Conservation (phyloP, 768 basidiomycete species). For the Trametes sanguinea region DNA sequence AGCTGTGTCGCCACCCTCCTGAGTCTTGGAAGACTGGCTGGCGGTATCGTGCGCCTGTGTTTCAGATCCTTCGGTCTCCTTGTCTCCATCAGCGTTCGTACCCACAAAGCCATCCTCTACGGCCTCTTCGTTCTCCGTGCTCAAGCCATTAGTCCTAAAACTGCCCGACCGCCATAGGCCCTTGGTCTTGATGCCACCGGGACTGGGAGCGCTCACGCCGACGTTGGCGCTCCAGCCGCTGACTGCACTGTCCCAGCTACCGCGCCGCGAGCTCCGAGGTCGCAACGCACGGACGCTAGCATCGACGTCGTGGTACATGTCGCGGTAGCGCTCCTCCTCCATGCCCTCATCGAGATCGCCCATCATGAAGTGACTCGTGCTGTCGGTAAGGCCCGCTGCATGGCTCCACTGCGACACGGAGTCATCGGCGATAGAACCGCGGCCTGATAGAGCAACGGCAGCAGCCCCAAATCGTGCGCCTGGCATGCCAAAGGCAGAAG, state of each 20-base stretch:
- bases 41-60: constrained; percentile 20
- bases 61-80: constrained; percentile 10
- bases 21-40: background rate
- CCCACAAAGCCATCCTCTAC: constrained; percentile 37
- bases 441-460: constrained; percentile 26
- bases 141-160: constrained; percentile 52
- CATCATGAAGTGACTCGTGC: constrained; percentile 64
- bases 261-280: constrained; percentile 80
- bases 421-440: constrained; percentile 46
- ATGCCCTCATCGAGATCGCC: constrained; percentile 41
- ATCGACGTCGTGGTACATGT: constrained; percentile 62
- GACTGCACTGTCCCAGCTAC: constrained; percentile 90
- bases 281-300: constrained; percentile 90
- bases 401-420: constrained; percentile 72
- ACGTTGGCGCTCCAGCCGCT: constrained; percentile 84
- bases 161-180: constrained; percentile 66
- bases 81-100: constrained; percentile 24
- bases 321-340: constrained; percentile 49
- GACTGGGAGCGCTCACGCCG: constrained; percentile 35
- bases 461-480: constrained; percentile 49
- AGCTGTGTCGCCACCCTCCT: background rate
- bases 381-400: constrained; percentile 46
- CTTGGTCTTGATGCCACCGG: constrained; percentile 44
- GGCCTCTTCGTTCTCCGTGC: constrained; percentile 43
- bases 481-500: constrained; percentile 83